Evolutionary conservation across 805 yeast genomes (phyloP), one percentile per base, ranked within the genome.

Genomic region (Metschnikowia dekortorum): DNA sequence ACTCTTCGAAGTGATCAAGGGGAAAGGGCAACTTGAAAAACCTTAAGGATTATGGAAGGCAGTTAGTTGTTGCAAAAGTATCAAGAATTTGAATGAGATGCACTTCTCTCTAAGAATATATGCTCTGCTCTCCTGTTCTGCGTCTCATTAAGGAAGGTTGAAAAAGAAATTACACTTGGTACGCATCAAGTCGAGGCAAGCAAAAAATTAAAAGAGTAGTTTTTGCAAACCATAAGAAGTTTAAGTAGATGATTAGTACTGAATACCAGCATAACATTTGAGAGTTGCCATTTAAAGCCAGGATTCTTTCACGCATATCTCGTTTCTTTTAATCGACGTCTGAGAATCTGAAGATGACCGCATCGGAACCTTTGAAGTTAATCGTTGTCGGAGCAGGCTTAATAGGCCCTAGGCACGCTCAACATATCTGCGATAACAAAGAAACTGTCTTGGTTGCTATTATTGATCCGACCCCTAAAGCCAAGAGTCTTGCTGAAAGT

Each of bases 361-460:
- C 51, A 40, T 47, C 51, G 29, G 31, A 37, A 10, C 52, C 49
- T 11, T 42, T 62, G 32, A 56, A 60, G n/a, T 54, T 67, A 37
- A 57, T 68, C 16, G 65, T 68, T 11, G 61, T 68, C 29, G 75
- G 76, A 0, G 74, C 73, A 8, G 75, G 76, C 5, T 55, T 71
- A 28, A 70, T 71, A 18, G 76, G 76, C 8, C 75, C 76, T 5
- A 61, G 76, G 43, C 76, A 71, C 53, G 73, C 74, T 10, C 59
- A 61, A 30, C 76, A 71, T 50, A 56, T 71, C 8, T 39, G 47
- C 8, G 54, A 58, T 22, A 54, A 68, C 37, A 50, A 60, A 2
- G 64, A 63, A 33, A 60, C 68, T 33, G 59, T 55, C 10, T 52
- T 71, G 10, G 61, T 70, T 54, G 74, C 70, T 14, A 64, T 71